Percentiles rank a stretch among this genome's conserved stretches.
phyloP scores from a whole-genome alignment of 441 rosid species.

The Populus hybrid region DNA sequence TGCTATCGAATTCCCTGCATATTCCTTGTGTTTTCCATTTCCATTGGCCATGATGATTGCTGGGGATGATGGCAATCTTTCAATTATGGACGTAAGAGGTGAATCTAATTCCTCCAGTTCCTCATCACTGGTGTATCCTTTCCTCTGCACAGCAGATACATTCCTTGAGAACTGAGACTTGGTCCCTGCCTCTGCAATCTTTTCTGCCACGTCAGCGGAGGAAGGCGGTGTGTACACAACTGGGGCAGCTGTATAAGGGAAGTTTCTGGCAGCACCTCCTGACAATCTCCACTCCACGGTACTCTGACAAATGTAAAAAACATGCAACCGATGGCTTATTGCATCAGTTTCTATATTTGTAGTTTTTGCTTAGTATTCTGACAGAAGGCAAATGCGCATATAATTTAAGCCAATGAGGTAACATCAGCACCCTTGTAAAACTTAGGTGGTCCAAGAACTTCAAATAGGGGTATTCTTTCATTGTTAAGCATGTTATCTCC shows the following conservation, averaged over 20 bases:
- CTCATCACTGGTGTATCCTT: slow-evolving; percentile 87
- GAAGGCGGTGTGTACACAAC: slow-evolving; percentile 63
- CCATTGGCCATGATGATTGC: slow-evolving; percentile 18
- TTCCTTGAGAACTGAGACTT: slow-evolving; percentile 49
- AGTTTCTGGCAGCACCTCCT: slow-evolving; percentile 47
- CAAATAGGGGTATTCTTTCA: too few relatives aligned
- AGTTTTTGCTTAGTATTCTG: too few relatives aligned
- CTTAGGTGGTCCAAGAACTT: too few relatives aligned
- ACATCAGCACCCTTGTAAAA: too few relatives aligned
- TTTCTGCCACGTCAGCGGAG: slow-evolving; percentile 43
- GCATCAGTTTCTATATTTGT: neutral
- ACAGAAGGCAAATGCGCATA: too few relatives aligned
- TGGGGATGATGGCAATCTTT: slow-evolving; percentile 38
- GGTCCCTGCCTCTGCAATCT: slow-evolving; percentile 23
- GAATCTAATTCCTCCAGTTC: slow-evolving; percentile 79
- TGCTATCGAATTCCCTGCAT: slow-evolving; percentile 9
- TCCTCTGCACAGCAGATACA: slow-evolving; percentile 58
- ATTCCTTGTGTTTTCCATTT: slow-evolving; percentile 30
- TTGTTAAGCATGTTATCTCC: too few relatives aligned
- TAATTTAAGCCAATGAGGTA: too few relatives aligned
- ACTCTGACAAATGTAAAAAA: slow-evolving; percentile 37
- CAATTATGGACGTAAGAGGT: slow-evolving; percentile 56
- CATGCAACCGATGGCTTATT: neutral
- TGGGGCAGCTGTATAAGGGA: slow-evolving; percentile 69
- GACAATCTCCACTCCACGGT: slow-evolving; percentile 53